A percentile compares a stretch with the other conserved stretches of the same genome.
These are phyloP conservation scores for Tolypocladium pustulatum DNA, from an alignment of 2,329 filamentous ascomycete genomes.

Conservation along the genomic window DNA sequence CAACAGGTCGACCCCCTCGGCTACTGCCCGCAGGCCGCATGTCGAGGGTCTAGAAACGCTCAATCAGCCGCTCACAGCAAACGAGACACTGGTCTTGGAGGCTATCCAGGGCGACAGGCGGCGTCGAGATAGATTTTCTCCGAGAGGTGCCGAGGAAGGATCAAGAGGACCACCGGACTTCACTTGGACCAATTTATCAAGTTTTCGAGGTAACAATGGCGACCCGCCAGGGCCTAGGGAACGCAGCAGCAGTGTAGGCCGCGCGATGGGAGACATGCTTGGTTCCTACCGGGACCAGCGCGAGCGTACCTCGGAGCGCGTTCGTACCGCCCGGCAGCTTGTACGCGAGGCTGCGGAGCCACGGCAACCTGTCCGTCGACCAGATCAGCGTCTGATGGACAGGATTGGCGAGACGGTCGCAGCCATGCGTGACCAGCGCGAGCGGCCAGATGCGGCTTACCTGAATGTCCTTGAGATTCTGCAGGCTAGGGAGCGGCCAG, in stretches of 20 bases:
- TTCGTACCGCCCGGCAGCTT: constrained; percentile 21
- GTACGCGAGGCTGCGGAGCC: constrained; percentile 14
- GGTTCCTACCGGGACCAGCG: constrained; percentile 26
- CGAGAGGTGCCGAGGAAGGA: constrained; percentile 15
- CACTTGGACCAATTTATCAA: constrained; percentile 9
- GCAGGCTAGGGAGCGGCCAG: constrained; percentile 21
- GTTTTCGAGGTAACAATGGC: constrained; percentile 10
- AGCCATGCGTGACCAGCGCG: constrained; percentile 23
- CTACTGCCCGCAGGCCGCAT: constrained; percentile 2
- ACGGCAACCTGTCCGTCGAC: constrained; percentile 7
- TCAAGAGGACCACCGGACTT: constrained; percentile 8
- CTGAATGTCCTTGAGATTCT: constrained; percentile 26
- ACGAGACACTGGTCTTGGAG: constrained; percentile 46
- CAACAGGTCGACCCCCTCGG: constrained; percentile 7
- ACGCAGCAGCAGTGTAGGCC: constrained; percentile 24
- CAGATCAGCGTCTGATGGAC: constrained; percentile 22
- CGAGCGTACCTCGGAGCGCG: constrained; percentile 21
- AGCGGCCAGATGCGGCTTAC: constrained; percentile 24
- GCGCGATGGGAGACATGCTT: constrained; percentile 28
- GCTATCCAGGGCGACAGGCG: constrained; percentile 44
- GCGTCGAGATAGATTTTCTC: constrained; percentile 31
- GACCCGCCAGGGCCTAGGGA: constrained; percentile 19
- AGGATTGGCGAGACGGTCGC: constrained; percentile 24
- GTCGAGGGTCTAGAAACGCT: constrained; percentile 29
- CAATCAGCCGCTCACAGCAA: constrained; percentile 39